Percentiles rank a stretch among this genome's conserved stretches.
Conservation (phyloP, 768 basidiomycete species). For the Mycena olivaceomarginata region DNA sequence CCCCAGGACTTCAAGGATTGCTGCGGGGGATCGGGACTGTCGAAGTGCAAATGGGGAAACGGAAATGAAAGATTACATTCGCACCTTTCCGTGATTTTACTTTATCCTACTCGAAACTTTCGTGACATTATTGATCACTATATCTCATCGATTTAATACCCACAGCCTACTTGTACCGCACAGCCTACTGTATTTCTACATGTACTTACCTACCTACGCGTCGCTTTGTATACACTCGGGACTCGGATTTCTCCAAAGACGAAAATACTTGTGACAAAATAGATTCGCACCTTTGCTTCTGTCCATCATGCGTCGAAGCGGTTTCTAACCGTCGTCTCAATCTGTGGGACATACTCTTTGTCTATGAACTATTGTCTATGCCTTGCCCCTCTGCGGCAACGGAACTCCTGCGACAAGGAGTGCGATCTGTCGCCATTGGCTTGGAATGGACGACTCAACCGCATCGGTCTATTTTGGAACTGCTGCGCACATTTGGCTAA, state of each 20-base stretch:
- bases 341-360: no score
- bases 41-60: slow-evolving; percentile 76
- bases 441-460: no score
- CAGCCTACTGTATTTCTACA: slow-evolving; percentile 32
- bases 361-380: no score
- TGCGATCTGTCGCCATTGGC: no score
- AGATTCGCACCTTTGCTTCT: no score
- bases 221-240: background rate
- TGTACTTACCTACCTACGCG: background rate
- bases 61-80: slow-evolving; percentile 77
- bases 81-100: slow-evolving; percentile 73
- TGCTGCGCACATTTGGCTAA: no score
- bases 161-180: slow-evolving; percentile 26
- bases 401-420: no score
- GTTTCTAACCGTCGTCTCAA: no score
- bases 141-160: background rate
- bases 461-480: no score
- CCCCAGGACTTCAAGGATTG: slow-evolving; percentile 53
- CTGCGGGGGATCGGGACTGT: slow-evolving; percentile 70
- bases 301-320: no score
- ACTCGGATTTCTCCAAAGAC: background rate
- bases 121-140: background rate
- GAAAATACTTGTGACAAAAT: no score
- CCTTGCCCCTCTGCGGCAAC: no score
- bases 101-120: background rate